phyloP scores from a whole-genome alignment of 2,329 filamentous ascomycete species.

The Aquanectria penicillioides region DNA sequence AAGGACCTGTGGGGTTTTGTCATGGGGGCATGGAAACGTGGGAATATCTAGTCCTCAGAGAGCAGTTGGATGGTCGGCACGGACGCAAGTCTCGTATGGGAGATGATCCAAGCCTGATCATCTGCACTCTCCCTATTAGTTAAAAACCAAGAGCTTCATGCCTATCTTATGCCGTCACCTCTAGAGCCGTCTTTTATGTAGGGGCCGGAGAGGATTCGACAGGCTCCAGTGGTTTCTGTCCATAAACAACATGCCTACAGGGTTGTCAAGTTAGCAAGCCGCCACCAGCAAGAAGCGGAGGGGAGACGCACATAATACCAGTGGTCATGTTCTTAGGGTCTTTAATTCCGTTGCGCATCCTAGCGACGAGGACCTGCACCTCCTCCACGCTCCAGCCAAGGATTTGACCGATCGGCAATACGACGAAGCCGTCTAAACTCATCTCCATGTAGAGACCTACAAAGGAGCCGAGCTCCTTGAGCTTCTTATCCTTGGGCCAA shows the following conservation, averaged over 20 bases:
- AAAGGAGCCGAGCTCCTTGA: slow-evolving; percentile 53
- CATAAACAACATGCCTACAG: background rate
- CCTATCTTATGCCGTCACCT: background rate
- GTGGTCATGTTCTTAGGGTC: background rate
- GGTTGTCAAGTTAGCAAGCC: background rate
- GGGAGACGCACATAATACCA: background rate
- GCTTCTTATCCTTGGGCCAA: slow-evolving; percentile 51
- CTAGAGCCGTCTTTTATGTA: background rate
- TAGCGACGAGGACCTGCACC: background rate
- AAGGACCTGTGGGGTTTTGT: too few species aligned
- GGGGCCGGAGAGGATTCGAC: background rate
- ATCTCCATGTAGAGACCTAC: background rate
- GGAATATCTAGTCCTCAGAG: too few species aligned
- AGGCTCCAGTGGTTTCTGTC: background rate
- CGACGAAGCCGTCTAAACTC: background rate
- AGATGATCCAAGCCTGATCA: too few species aligned
- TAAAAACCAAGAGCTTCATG: too few species aligned
- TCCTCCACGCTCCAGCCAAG: slow-evolving; percentile 4
- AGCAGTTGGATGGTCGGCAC: too few species aligned
- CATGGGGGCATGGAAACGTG: too few species aligned
- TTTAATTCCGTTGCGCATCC: background rate
- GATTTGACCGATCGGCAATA: background rate
- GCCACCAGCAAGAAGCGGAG: too few species aligned
- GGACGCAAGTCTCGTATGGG: too few species aligned
- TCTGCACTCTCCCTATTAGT: too few species aligned